Evolutionary conservation across 768 basidiomycete genomes (phyloP).

Genomic region (Russula vinacea): DNA sequence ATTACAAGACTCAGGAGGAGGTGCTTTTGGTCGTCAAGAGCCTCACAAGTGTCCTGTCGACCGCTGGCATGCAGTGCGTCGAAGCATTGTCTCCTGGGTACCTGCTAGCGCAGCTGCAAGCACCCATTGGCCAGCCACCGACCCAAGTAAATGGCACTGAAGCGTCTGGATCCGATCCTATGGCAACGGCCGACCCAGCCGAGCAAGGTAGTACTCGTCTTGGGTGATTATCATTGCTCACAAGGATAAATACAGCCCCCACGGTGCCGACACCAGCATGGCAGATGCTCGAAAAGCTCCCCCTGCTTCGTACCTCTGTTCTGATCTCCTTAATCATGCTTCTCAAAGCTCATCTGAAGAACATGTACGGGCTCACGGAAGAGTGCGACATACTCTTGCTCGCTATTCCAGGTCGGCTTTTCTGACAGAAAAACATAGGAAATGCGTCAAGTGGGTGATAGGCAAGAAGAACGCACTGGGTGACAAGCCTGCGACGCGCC

Average conservation of each 20-base stretch:
- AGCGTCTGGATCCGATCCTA: background rate
- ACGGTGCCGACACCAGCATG: slow-evolving; percentile 13
- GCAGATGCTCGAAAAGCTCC: slow-evolving; percentile 30
- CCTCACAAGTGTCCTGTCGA: slow-evolving; percentile 72
- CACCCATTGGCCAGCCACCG: slow-evolving; percentile 21
- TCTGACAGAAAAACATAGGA: slow-evolving; percentile 46
- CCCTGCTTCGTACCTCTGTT: slow-evolving; percentile 63
- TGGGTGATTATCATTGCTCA: background rate
- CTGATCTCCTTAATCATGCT: slow-evolving; percentile 83
- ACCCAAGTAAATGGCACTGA: background rate
- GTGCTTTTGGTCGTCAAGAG: slow-evolving; percentile 79
- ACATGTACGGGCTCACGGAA: slow-evolving; percentile 80
- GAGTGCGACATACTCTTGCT: slow-evolving; percentile 64
- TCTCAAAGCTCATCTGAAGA: slow-evolving; percentile 82
- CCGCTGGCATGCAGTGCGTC: slow-evolving; percentile 77
- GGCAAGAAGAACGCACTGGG: slow-evolving; percentile 90
- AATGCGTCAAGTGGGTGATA: slow-evolving; percentile 82
- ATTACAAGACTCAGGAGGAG: slow-evolving; percentile 96
- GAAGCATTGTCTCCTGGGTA: slow-evolving; percentile 71
- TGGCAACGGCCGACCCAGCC: background rate
- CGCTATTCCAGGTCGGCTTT: background rate
- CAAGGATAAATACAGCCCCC: background rate
- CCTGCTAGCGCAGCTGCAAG: slow-evolving; percentile 59
- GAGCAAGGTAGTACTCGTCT: slow-evolving; percentile 4
- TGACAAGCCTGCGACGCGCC: slow-evolving; percentile 71